Conservation (phyloP, 2,329 filamentous ascomycete genomes). For the Calonectria fujianensis region DNA sequence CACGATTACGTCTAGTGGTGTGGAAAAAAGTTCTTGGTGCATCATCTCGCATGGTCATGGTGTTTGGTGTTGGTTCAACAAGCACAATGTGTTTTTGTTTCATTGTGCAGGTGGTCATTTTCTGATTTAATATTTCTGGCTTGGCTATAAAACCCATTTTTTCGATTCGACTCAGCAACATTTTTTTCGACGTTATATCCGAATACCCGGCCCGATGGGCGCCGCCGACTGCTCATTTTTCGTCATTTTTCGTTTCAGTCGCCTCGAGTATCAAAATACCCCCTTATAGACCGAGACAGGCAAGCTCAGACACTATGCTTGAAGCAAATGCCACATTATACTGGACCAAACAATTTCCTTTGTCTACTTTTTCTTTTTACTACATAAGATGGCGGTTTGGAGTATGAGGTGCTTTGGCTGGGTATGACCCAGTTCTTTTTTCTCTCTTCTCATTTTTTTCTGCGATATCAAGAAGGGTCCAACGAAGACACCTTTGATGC, state of each 20-base stretch:
- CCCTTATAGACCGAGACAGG: slow-evolving; percentile 62
- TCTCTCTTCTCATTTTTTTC: slow-evolving; percentile 46
- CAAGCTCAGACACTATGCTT: slow-evolving; percentile 56
- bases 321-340: slow-evolving; percentile 55
- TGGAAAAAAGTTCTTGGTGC: slow-evolving; percentile 53
- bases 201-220: slow-evolving; percentile 56
- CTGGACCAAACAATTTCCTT: slow-evolving; percentile 57
- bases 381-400: slow-evolving; percentile 54
- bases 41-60: slow-evolving; percentile 55
- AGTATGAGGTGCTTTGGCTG: slow-evolving; percentile 53
- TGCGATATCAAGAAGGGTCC: slow-evolving; percentile 45
- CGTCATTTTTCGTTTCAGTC: slow-evolving; percentile 53
- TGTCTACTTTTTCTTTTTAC: slow-evolving; percentile 48
- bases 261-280: slow-evolving; percentile 62
- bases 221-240: slow-evolving; percentile 51
- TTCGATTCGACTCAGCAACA: slow-evolving; percentile 42
- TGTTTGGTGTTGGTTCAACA: slow-evolving; percentile 56
- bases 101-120: slow-evolving; percentile 49
- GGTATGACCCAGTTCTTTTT: slow-evolving; percentile 47
- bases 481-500: slow-evolving; percentile 44
- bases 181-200: slow-evolving; percentile 54
- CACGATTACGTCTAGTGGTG: slow-evolving; percentile 53
- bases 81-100: slow-evolving; percentile 45
- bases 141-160: slow-evolving; percentile 47
- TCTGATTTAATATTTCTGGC: slow-evolving; percentile 50